Evolutionary conservation across 805 yeast species (phyloP).

Genomic region (Teunomyces tritomae): DNA sequence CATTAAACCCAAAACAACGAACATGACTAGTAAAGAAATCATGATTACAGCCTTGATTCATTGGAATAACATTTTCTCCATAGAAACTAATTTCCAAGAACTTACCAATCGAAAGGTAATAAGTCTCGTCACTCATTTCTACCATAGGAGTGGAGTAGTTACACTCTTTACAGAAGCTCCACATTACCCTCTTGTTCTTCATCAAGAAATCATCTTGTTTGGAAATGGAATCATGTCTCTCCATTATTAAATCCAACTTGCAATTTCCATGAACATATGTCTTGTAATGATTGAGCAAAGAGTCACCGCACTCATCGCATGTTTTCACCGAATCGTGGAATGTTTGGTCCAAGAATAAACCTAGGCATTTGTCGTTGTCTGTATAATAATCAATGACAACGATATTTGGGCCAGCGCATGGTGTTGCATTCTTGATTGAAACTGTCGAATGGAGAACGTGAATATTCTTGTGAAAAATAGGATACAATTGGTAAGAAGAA

Average conservation of each 20-base stretch:
- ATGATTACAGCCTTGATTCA: slow-evolving; percentile 63
- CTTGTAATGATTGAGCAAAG: slow-evolving; percentile 70
- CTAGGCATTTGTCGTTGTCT: slow-evolving; percentile 86
- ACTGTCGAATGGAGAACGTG: slow-evolving; percentile 79
- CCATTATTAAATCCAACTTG: slow-evolving; percentile 74
- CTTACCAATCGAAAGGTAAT: slow-evolving; percentile 92
- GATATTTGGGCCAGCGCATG: slow-evolving; percentile 89
- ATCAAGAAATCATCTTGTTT: slow-evolving; percentile 20
- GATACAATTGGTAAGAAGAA: slow-evolving; percentile 40
- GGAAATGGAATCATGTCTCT: slow-evolving; percentile 36
- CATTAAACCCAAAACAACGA: slow-evolving; percentile 79
- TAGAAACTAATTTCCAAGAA: slow-evolving; percentile 84
- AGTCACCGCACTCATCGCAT: slow-evolving; percentile 81
- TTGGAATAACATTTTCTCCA: slow-evolving; percentile 39
- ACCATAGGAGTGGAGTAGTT: slow-evolving; percentile 69
- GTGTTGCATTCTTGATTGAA: slow-evolving; percentile 79
- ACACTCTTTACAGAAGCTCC: slow-evolving; percentile 90
- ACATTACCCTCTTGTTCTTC: slow-evolving; percentile 66
- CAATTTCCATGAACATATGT: slow-evolving; percentile 88
- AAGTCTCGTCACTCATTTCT: slow-evolving; percentile 81
- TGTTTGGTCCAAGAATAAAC: slow-evolving; percentile 80
- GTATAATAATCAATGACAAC: slow-evolving; percentile 83
- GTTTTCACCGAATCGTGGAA: slow-evolving; percentile 61
- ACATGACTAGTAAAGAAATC: slow-evolving; percentile 80
- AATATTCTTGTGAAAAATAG: slow-evolving; percentile 68